phyloP scores from a whole-genome alignment of 371 early-diverging fungal genomes.

The Entomophthora muscae region DNA sequence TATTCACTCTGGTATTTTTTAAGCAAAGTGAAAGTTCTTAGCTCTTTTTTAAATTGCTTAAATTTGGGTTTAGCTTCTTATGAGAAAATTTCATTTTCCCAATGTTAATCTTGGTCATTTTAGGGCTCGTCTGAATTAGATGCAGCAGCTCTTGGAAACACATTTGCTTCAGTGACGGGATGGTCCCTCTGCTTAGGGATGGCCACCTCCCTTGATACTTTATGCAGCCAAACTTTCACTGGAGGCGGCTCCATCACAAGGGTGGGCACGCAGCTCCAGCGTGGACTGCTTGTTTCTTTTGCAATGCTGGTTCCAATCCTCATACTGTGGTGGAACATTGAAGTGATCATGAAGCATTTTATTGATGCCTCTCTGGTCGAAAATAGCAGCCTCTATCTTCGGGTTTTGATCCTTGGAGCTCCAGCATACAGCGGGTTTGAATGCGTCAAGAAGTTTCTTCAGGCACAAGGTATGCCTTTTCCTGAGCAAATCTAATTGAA shows the following conservation, averaged over 20 bases:
- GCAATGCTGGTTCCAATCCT: slow-evolving; percentile 47
- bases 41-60: too few relatives aligned
- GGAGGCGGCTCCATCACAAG: slow-evolving; percentile 44
- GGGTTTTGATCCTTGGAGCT: slow-evolving; percentile 44
- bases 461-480: slow-evolving; percentile 34
- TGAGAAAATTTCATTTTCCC: neutral
- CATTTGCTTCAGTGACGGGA: slow-evolving; percentile 62
- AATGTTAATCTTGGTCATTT: neutral
- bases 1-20: too few relatives aligned
- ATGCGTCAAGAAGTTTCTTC: slow-evolving; percentile 58
- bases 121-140: slow-evolving; percentile 8
- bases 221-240: slow-evolving; percentile 75
- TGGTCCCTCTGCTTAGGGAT: slow-evolving; percentile 60
- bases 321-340: slow-evolving; percentile 51
- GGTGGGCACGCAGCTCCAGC: slow-evolving; percentile 63
- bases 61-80: too few relatives aligned
- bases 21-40: too few relatives aligned
- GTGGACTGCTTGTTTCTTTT: slow-evolving; percentile 45
- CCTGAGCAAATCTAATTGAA: too few relatives aligned
- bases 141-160: slow-evolving; percentile 11
- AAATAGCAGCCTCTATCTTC: slow-evolving; percentile 35
- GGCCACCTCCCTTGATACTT: slow-evolving; percentile 69
- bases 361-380: slow-evolving; percentile 30
- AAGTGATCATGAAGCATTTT: slow-evolving; percentile 23
- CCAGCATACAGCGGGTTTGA: slow-evolving; percentile 64